Percentiles rank a stretch among this genome's conserved stretches.
phyloP scores from a whole-genome alignment of 2,329 filamentous ascomycete genomes.

The Penicillium paneum region DNA sequence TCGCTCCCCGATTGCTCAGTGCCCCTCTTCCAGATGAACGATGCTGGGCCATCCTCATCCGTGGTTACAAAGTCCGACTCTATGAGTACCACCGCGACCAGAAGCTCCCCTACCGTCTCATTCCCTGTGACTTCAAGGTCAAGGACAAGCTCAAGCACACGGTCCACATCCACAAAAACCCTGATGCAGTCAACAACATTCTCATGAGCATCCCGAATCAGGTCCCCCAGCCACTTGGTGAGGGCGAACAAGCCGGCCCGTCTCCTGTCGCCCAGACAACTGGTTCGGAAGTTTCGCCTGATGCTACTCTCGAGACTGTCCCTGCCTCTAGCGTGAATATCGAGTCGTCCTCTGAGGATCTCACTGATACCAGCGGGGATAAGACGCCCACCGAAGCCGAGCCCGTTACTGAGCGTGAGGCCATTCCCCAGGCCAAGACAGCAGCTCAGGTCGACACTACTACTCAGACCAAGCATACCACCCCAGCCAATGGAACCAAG shows the following conservation, averaged over 20 bases:
- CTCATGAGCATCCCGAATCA: background rate
- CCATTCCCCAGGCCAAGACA: background rate
- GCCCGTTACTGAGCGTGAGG: background rate
- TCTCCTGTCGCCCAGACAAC: background rate
- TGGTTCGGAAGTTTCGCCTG: background rate
- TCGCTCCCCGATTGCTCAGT: background rate
- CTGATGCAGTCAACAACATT: background rate
- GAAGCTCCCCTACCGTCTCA: background rate
- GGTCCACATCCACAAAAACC: background rate
- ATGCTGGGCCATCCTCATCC: conserved; percentile 4
- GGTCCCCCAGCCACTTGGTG: background rate
- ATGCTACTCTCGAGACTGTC: background rate
- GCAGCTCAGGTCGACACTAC: no score
- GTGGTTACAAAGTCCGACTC: background rate
- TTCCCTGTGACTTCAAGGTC: conserved; percentile 4
- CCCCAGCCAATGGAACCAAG: background rate
- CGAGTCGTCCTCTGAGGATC: background rate
- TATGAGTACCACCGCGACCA: conserved; percentile 3
- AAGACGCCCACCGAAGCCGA: background rate
- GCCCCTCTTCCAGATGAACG: background rate
- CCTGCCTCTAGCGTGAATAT: background rate
- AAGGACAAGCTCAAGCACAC: background rate
- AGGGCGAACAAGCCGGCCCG: background rate
- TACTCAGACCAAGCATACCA: background rate
- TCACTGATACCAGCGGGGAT: background rate